Conservation (phyloP, 2,329 filamentous ascomycete species). For the Colletotrichum horii region DNA sequence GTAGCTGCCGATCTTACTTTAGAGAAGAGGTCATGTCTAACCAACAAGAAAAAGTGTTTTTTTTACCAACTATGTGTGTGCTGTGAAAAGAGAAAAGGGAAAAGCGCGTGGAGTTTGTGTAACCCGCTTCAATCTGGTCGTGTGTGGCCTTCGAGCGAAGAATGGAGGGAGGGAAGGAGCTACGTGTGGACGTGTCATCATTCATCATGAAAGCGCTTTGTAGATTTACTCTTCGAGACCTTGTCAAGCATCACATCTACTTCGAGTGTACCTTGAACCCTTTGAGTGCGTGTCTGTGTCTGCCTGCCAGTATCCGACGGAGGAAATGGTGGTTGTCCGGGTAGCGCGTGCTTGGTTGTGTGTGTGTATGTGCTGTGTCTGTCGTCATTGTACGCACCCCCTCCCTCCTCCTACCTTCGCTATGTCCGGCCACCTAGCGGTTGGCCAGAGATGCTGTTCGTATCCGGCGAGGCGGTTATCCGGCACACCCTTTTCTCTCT, state of each 20-base stretch:
- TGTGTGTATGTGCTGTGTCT: background rate
- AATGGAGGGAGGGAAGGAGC: background rate
- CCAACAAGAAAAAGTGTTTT: background rate
- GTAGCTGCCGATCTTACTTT: background rate
- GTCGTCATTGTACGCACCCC: background rate
- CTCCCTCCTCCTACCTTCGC: background rate
- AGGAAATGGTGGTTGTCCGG: background rate
- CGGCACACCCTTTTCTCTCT: background rate
- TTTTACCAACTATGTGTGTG: background rate
- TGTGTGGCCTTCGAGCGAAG: background rate
- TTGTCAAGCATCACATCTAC: background rate
- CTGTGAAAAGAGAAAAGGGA: background rate
- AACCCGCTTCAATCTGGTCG: background rate
- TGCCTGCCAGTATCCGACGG: background rate
- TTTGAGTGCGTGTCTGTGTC: background rate
- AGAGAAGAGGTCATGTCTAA: background rate
- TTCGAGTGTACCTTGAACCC: background rate
- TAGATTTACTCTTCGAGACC: conserved; percentile 12
- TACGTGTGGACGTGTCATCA: background rate
- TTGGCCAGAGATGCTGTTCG: background rate
- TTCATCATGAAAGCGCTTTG: background rate
- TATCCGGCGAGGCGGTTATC: background rate
- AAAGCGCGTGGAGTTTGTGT: background rate
- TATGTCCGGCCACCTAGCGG: background rate
- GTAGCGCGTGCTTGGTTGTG: background rate